These are phyloP conservation scores for Wickerhamiella nectarea DNA, from an alignment of 805 yeast species.

Conservation along the genomic window DNA sequence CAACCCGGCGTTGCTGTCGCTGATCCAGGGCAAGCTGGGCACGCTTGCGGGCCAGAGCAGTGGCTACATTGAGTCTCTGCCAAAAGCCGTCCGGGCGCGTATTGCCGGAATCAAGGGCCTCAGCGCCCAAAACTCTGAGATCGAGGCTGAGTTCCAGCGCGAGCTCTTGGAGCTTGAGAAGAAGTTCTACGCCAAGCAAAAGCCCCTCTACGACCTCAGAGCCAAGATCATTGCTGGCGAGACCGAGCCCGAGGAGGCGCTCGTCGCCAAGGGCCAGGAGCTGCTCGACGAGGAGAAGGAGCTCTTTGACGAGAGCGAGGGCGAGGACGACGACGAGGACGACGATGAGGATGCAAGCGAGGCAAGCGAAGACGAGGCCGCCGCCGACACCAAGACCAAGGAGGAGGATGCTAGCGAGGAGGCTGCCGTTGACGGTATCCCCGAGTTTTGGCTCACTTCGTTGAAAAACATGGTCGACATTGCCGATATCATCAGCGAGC, in stretches of 20 bases:
- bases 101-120: conserved; percentile 70
- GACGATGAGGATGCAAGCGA: conserved; percentile 19
- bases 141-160: conserved; percentile 84
- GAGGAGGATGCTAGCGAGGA: conserved; percentile 28
- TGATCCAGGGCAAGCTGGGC: conserved; percentile 83
- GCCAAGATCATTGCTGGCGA: conserved; percentile 57
- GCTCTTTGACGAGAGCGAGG: conserved; percentile 31
- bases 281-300: conserved; percentile 43
- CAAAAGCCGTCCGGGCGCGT: conserved; percentile 57
- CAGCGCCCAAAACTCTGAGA: conserved; percentile 62
- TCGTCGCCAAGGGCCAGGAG: conserved; percentile 63
- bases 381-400: conserved; percentile 28
- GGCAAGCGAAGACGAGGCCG: conserved; percentile 18
- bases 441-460: conserved; percentile 94
- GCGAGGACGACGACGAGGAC: conserved; percentile 28
- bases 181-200: conserved; percentile 56
- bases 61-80: conserved; percentile 70
- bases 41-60: conserved; percentile 72
- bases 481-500: conserved; percentile 72
- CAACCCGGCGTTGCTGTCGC: conserved; percentile 69
- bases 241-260: conserved; percentile 64
- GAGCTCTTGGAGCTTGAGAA: conserved; percentile 79
- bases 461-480: conserved; percentile 72
- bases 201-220: conserved; percentile 65
- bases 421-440: conserved; percentile 53